Evolutionary conservation across 2,329 filamentous ascomycete genomes (phyloP), one percentile per base, ranked within the genome.

Genomic region (Trichoderma sp.): DNA sequence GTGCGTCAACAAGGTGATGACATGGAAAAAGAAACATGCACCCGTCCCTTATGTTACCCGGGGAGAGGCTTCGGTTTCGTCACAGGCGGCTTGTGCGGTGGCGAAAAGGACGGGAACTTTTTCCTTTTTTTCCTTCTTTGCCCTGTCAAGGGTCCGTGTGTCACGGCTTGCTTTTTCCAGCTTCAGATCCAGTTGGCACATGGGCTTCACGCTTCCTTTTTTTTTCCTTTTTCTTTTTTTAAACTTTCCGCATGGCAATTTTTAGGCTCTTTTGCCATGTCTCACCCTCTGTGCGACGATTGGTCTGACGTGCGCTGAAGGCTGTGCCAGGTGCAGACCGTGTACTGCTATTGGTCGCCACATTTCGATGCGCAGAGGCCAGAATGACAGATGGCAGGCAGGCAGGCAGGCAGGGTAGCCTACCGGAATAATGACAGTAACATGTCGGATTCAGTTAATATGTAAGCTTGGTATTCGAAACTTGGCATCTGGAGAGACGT

Each of bases 331-430:
- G 21, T 58, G 47, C n/a, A 44, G 58, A 62, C 58, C 39, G 58
- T 62, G 60, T 63, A 63, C 50, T 63, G 43, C 60, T 10, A 63
- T 62, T 62, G 58, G 58, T 19, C 48, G 48, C 58, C 58, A 45
- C 58, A 39, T 14, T 5, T n/a, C n/a, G 12, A 14, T 15, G 21
- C 12, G n/a, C n/a, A n/a, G n/a, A n/a, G n/a, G n/a, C 39, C 19
- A 43, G 10, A 43, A 58, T 58, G 55, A 47, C 55, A 57, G 21
- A 7, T 14, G 43, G n/a, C 34, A 39, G 21, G 0, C 19, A 26
- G 10, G 30, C 34, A 17, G 43, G n/a, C 34, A 39, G 21, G 1
- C 19, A 26, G 10, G 30, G 47, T n/a, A 30, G 44, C 7, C 44
- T 7, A 45, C 26, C 10, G 28, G 28, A 19, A 7, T 7, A 58